Conservation (phyloP, 2,329 filamentous ascomycete species). For the Trichoderma semiorbis region DNA sequence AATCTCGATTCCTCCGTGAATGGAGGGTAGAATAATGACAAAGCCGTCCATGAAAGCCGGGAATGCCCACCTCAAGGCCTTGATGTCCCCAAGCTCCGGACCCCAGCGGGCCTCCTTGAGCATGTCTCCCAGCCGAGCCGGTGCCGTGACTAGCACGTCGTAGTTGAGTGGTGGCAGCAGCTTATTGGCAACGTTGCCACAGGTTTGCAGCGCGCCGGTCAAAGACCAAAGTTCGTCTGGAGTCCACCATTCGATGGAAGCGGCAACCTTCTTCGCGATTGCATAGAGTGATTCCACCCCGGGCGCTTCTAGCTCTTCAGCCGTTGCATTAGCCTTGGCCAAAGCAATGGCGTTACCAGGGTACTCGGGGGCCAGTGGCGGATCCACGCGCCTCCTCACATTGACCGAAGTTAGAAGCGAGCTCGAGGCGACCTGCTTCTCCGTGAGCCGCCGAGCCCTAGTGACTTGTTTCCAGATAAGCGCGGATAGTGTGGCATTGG, state of each 20-base stretch:
- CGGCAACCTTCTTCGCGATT: slow-evolving; percentile 15
- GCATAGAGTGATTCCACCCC: slow-evolving; percentile 10
- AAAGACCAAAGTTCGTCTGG: slow-evolving; percentile 18
- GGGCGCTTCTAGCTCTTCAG: slow-evolving; percentile 10
- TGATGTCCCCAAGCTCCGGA: slow-evolving; percentile 14
- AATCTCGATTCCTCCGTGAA: slow-evolving; percentile 17
- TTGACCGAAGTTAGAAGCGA: slow-evolving; percentile 19
- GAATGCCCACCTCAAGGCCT: slow-evolving; percentile 16
- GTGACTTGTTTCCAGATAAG: slow-evolving; percentile 19
- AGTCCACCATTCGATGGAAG: slow-evolving; percentile 18
- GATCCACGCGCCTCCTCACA: slow-evolving; percentile 17
- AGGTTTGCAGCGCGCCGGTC: slow-evolving; percentile 15
- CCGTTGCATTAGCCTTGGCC: slow-evolving; percentile 10
- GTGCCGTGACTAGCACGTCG: slow-evolving; percentile 15
- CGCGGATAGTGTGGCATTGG: slow-evolving; percentile 17
- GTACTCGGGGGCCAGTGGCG: slow-evolving; percentile 17
- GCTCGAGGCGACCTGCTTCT: slow-evolving; percentile 15
- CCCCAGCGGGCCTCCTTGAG: slow-evolving; percentile 15
- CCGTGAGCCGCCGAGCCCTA: slow-evolving; percentile 15
- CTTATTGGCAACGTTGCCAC: slow-evolving; percentile 10
- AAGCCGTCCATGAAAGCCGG: slow-evolving; percentile 19
- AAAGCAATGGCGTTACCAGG: slow-evolving; percentile 18
- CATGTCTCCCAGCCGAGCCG: slow-evolving; percentile 14
- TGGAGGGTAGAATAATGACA: slow-evolving; percentile 11
- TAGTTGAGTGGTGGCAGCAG: slow-evolving; percentile 14